Conservation (phyloP, 441 rosid genomes). For the Gossypium trilobum region DNA sequence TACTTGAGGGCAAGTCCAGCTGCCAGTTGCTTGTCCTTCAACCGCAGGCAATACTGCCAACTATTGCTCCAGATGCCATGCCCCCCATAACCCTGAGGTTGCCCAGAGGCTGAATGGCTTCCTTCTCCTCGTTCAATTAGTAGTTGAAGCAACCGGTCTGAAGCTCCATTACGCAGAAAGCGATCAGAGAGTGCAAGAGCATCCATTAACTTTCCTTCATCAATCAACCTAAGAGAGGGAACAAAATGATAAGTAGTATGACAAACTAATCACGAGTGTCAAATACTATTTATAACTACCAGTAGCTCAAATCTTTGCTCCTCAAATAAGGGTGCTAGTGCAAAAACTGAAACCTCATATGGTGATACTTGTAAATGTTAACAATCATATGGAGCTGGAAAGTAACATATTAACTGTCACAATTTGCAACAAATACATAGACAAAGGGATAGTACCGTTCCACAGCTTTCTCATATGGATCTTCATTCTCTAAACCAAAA, state of each 20-base stretch:
- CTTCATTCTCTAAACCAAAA: constrained; percentile 90
- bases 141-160: constrained; percentile 78
- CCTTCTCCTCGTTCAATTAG: constrained; percentile 74
- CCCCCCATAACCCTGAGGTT: constrained; percentile 48
- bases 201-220: constrained; percentile 88
- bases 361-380: neutral
- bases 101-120: constrained; percentile 44
- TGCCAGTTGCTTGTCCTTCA: constrained; percentile 87
- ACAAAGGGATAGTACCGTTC: constrained; percentile 43
- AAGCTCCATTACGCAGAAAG: constrained; percentile 81
- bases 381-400: constrained; percentile 1
- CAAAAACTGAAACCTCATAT: neutral
- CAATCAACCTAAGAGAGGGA: constrained; percentile 48
- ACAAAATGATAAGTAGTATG: constrained; percentile 1
- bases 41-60: constrained; percentile 96
- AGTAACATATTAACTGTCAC: neutral
- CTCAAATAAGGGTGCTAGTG: neutral
- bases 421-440: neutral
- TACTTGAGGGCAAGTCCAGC: constrained; percentile 88
- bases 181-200: constrained; percentile 99
- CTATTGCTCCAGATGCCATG: constrained; percentile 66
- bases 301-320: constrained; percentile 6
- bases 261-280: constrained; percentile 1
- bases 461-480: constrained; percentile 82
- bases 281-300: neutral